Evolutionary conservation across 1,284 basidiomycete species (phyloP).

Genomic region (Termitomyces sp.): DNA sequence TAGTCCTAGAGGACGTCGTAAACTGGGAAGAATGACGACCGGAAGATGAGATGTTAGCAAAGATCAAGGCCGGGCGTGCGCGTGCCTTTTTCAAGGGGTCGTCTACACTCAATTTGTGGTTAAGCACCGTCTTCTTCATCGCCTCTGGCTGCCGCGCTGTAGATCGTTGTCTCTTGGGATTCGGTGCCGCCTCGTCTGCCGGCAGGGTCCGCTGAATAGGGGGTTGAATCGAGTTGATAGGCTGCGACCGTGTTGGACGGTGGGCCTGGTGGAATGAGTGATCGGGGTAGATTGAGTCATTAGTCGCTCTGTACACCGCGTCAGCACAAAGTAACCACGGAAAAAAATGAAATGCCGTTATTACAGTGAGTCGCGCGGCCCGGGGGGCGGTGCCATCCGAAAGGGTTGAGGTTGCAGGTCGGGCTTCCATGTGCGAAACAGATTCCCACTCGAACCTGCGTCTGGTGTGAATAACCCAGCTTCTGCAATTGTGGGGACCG

Average conservation of each 20-base stretch:
- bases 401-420: constrained; percentile 49
- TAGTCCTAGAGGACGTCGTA: constrained; percentile 51
- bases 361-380: constrained; percentile 61
- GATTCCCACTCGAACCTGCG: constrained; percentile 43
- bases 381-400: constrained; percentile 44
- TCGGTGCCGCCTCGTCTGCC: constrained; percentile 73
- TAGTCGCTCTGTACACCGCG: constrained; percentile 39
- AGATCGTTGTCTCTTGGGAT: constrained; percentile 67
- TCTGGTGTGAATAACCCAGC: constrained; percentile 80
- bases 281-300: constrained; percentile 57
- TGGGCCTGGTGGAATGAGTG: constrained; percentile 52
- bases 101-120: constrained; percentile 53
- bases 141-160: constrained; percentile 51
- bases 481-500: constrained; percentile 49
- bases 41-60: constrained; percentile 77
- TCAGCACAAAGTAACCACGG: constrained; percentile 9
- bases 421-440: constrained; percentile 51
- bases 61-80: constrained; percentile 72
- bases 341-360: constrained; percentile 18
- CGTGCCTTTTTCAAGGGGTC: constrained; percentile 79
- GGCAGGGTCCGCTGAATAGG: constrained; percentile 62
- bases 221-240: constrained; percentile 32
- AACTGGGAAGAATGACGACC: constrained; percentile 70
- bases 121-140: constrained; percentile 42
- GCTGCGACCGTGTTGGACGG: constrained; percentile 35